These are phyloP conservation scores for Neonectria neomacrospora DNA, from an alignment of 2,329 filamentous ascomycete species.

Conservation along the genomic window DNA sequence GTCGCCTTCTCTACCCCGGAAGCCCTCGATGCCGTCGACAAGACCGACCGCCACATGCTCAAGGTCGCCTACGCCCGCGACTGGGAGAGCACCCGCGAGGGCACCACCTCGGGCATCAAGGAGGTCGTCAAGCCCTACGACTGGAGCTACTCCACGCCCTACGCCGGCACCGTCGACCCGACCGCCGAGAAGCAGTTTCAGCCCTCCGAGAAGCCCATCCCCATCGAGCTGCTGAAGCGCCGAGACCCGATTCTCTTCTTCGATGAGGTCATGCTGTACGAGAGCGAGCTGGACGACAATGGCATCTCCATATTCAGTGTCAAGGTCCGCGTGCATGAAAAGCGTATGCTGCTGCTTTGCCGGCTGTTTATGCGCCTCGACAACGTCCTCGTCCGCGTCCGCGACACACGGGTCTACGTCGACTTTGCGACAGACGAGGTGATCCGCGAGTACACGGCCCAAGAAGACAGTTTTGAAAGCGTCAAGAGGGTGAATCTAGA, in stretches of 20 bases:
- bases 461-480: slow-evolving; percentile 82
- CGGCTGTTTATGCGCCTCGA: slow-evolving; percentile 95
- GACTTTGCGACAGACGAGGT: slow-evolving; percentile 85
- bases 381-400: slow-evolving; percentile 85
- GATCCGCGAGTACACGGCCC: slow-evolving; percentile 89
- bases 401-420: slow-evolving; percentile 91
- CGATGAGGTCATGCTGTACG: slow-evolving; percentile 94
- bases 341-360: slow-evolving; percentile 83
- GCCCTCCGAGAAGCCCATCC: slow-evolving; percentile 66
- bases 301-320: slow-evolving; percentile 90
- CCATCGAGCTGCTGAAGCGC: slow-evolving; percentile 85
- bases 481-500: slow-evolving; percentile 71
- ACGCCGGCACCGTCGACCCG: slow-evolving; percentile 74
- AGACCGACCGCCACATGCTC: slow-evolving; percentile 90
- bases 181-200: slow-evolving; percentile 41
- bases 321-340: slow-evolving; percentile 93
- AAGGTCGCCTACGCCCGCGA: slow-evolving; percentile 92
- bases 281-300: slow-evolving; percentile 98
- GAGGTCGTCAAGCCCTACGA: slow-evolving; percentile 97
- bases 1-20: slow-evolving; percentile 86
- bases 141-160: slow-evolving; percentile 96
- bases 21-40: slow-evolving; percentile 91
- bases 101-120: slow-evolving; percentile 86
- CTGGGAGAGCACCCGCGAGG: slow-evolving; percentile 77
- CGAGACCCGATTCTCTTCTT: slow-evolving; percentile 97